These are phyloP conservation scores for Graphiopsis chlorocephala DNA, from an alignment of 2,329 filamentous ascomycete species.

Conservation along the genomic window DNA sequence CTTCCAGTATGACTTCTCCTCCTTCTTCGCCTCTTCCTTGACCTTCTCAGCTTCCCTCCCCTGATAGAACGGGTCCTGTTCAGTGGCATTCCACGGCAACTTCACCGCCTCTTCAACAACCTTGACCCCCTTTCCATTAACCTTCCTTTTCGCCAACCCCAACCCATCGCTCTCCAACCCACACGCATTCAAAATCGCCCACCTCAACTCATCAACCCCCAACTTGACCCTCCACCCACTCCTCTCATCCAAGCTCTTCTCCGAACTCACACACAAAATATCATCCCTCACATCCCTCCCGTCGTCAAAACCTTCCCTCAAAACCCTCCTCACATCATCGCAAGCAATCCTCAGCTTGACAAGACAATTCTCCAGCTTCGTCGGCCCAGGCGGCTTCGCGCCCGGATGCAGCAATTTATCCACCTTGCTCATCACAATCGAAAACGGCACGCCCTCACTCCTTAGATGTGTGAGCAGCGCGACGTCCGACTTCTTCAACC, in stretches of 20 bases:
- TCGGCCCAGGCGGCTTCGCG: constrained; percentile 25
- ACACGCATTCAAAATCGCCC: constrained; percentile 62
- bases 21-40: neutral
- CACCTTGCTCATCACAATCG: constrained; percentile 65
- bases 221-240: constrained; percentile 51
- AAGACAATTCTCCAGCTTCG: constrained; percentile 30
- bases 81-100: neutral
- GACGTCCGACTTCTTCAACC: constrained; percentile 60
- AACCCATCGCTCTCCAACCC: constrained; percentile 48
- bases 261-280: constrained; percentile 58
- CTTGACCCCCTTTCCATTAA: neutral
- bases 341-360: constrained; percentile 39
- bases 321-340: constrained; percentile 37
- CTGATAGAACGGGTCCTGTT: neutral
- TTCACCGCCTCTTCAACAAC: neutral
- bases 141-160: constrained; percentile 15
- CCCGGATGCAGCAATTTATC: constrained; percentile 52
- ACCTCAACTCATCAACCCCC: constrained; percentile 62
- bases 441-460: constrained; percentile 57
- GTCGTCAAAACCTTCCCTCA: constrained; percentile 42
- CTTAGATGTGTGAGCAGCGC: constrained; percentile 57
- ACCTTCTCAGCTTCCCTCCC: neutral
- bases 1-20: neutral
- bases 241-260: constrained; percentile 46
- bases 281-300: constrained; percentile 52